These are phyloP conservation scores for Exophiala bonariae DNA, from an alignment of 2,329 filamentous ascomycete genomes.

Conservation along the genomic window DNA sequence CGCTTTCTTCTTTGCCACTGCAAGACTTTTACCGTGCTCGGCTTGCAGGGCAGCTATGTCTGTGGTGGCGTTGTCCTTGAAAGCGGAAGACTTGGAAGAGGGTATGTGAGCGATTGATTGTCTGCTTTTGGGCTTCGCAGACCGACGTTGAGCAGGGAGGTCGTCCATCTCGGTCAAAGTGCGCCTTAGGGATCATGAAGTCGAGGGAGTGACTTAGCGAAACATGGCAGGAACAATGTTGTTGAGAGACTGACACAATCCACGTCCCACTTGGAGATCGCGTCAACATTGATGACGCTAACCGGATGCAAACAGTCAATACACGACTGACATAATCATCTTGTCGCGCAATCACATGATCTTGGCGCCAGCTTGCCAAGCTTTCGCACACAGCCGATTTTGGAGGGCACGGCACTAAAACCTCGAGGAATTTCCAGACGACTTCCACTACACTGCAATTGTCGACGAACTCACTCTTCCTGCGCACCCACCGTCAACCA, in stretches of 20 bases:
- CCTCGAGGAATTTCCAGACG: slow-evolving; percentile 15
- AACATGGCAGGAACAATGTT: slow-evolving; percentile 17
- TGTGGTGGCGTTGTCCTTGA: slow-evolving; percentile 75
- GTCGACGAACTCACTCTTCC: slow-evolving; percentile 30
- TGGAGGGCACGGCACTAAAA: slow-evolving; percentile 7
- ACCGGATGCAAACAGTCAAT: slow-evolving; percentile 10
- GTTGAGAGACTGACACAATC: slow-evolving; percentile 5
- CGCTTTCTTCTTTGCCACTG: slow-evolving; percentile 60
- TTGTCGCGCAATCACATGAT: slow-evolving; percentile 2
- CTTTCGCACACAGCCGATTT: slow-evolving; percentile 6
- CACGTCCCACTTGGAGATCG: slow-evolving; percentile 14
- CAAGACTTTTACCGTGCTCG: slow-evolving; percentile 36
- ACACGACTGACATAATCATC: neutral
- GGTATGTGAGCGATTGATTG: slow-evolving; percentile 70
- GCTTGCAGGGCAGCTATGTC: slow-evolving; percentile 55
- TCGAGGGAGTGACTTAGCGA: neutral
- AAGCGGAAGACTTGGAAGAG: slow-evolving; percentile 47
- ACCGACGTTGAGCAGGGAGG: slow-evolving; percentile 6
- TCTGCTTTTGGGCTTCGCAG: slow-evolving; percentile 46
- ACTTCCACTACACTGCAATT: slow-evolving; percentile 11
- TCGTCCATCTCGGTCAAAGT: slow-evolving; percentile 14
- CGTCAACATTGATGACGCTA: neutral
- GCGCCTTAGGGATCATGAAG: too few relatives aligned
- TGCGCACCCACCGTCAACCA: slow-evolving; percentile 30
- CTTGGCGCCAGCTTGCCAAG: slow-evolving; percentile 4